Conservation (phyloP, 1,284 basidiomycete genomes). For the Amanita bisporigera region DNA sequence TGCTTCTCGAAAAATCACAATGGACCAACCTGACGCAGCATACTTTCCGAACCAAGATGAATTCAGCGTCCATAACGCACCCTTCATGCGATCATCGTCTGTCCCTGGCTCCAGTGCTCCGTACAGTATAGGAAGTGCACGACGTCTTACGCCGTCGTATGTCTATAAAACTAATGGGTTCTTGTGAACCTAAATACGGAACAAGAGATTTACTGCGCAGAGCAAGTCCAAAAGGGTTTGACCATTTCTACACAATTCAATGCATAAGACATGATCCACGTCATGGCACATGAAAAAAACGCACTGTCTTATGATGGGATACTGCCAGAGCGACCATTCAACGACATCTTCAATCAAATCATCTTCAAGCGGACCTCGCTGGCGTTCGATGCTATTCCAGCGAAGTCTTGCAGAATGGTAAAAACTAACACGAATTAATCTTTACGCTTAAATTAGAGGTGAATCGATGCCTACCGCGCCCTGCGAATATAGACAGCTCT, state of each 20-base stretch:
- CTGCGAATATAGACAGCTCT: conserved; percentile 67
- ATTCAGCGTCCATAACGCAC: conserved; percentile 86
- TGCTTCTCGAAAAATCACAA: not conserved
- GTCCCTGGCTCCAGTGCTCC: conserved; percentile 73
- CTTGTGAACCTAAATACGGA: not conserved
- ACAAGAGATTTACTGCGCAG: conserved; percentile 50
- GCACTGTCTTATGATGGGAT: conserved; percentile 66
- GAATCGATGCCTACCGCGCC: conserved; percentile 54
- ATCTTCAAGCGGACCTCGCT: conserved; percentile 75
- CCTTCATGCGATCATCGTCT: conserved; percentile 92
- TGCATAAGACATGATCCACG: conserved; percentile 3
- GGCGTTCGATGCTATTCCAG: conserved; percentile 77
- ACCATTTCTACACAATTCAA: conserved; percentile 50
- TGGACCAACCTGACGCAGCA: conserved; percentile 58
- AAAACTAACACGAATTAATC: conserved; percentile 47
- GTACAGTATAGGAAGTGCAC: conserved; percentile 70
- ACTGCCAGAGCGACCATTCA: conserved; percentile 87
- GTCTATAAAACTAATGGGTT: conserved; percentile 44
- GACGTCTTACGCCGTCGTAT: conserved; percentile 79
- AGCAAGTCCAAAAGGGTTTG: conserved; percentile 66
- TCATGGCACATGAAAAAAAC: conserved; percentile 23
- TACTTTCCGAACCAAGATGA: conserved; percentile 69
- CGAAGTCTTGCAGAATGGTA: conserved; percentile 71
- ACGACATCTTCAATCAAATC: conserved; percentile 79
- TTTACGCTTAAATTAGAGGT: conserved; percentile 6